A percentile compares a stretch with the other conserved stretches of the same genome.
Evolutionary conservation across 75 land plant species (phyloP).

Genomic region (Larix kaempferi): DNA sequence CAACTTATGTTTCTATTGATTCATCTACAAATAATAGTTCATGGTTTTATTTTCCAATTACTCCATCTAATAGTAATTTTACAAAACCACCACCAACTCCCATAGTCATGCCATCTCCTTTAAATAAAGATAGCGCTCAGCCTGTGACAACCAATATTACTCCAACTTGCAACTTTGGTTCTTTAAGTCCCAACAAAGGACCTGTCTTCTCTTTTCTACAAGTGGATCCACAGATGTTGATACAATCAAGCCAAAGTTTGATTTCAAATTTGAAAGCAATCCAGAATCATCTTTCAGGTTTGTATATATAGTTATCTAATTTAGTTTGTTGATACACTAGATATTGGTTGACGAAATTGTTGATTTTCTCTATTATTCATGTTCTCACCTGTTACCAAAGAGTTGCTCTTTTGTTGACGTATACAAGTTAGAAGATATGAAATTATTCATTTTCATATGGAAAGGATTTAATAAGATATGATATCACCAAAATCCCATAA

Average conservation of each 20-base stretch:
- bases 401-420: too few species aligned
- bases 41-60: background rate
- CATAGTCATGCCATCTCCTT: background rate
- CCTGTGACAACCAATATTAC: background rate
- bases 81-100: slow-evolving; percentile 7
- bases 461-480: background rate
- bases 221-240: background rate
- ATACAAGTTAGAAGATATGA: too few species aligned
- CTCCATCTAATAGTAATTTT: background rate
- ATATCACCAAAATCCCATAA: too few species aligned
- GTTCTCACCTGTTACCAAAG: too few species aligned
- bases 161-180: slow-evolving; percentile 9
- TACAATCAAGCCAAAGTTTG: background rate
- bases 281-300: slow-evolving; percentile 2
- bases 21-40: background rate
- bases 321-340: background rate
- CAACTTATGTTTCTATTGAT: background rate
- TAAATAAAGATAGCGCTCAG: background rate
- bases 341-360: background rate
- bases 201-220: slow-evolving; percentile 6
- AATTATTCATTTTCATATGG: background rate
- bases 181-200: background rate
- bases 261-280: slow-evolving; percentile 10
- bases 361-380: too few species aligned
- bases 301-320: background rate